phyloP scores from a whole-genome alignment of 2,329 filamentous ascomycete species.

The Colletotrichum incanum region DNA sequence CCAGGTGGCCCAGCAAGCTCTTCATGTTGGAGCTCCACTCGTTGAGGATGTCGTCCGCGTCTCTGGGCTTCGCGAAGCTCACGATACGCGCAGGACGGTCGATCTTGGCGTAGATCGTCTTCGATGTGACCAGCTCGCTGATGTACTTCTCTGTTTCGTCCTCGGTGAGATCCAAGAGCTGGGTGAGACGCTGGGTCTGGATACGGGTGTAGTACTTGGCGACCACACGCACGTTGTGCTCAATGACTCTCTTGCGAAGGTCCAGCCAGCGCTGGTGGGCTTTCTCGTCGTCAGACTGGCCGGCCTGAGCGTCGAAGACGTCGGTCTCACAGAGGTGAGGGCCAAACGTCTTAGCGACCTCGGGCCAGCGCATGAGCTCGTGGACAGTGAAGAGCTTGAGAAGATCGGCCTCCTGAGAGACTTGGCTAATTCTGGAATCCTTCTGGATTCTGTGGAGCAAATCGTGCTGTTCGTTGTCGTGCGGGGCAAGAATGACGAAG shows the following conservation, averaged over 20 bases:
- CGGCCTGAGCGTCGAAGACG: constrained; percentile 82
- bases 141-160: constrained; percentile 99
- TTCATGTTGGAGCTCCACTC: constrained; percentile 99
- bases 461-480: constrained; percentile 99
- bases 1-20: constrained; percentile 86
- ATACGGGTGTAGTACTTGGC: constrained; percentile 99
- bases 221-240: constrained; percentile 97
- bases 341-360: constrained; percentile 90
- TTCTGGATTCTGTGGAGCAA: constrained; percentile 93
- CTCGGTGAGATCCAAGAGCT: constrained; percentile 91
- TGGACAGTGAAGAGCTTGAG: constrained; percentile 95
- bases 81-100: constrained; percentile 93
- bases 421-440: constrained; percentile 84
- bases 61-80: constrained; percentile 93
- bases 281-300: constrained; percentile 82
- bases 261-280: constrained; percentile 92
- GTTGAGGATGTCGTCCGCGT: constrained; percentile 96
- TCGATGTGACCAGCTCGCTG: constrained; percentile 94
- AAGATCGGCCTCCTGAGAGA: constrained; percentile 86
- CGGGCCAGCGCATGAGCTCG: constrained; percentile 98
- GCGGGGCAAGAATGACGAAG: constrained; percentile 95
- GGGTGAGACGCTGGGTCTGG: constrained; percentile 89
- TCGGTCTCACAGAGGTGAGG: constrained; percentile 91
- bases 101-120: constrained; percentile 98
- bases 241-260: constrained; percentile 96